Percentiles rank a stretch among this genome's conserved stretches.
phyloP scores from a whole-genome alignment of 345 rosid species.

The Psidium friedrichsthalianum region DNA sequence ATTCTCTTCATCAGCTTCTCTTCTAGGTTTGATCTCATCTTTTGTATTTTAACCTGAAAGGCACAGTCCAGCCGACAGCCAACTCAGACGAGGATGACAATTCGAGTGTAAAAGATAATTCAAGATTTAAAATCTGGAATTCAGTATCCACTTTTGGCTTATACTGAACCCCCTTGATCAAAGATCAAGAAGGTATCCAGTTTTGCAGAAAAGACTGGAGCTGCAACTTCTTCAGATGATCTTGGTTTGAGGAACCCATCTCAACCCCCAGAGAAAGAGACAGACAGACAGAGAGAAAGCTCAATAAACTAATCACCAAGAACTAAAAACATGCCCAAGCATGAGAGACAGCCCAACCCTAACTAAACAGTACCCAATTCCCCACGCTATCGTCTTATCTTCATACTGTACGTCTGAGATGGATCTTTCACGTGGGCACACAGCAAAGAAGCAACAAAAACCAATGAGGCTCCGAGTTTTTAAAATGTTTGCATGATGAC shows the following conservation, averaged over 20 bases:
- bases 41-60: conserved; percentile 73
- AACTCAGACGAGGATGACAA: neutral
- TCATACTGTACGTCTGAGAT: conserved; percentile 1
- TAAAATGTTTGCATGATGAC: conserved; percentile 23
- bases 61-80: neutral
- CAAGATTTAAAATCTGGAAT: neutral
- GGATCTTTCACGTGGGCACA: conserved; percentile 27
- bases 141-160: neutral
- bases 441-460: conserved; percentile 15
- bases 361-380: neutral
- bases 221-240: neutral
- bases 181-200: neutral
- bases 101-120: neutral
- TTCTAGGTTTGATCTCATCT: conserved; percentile 79
- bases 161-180: neutral
- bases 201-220: neutral
- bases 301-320: neutral
- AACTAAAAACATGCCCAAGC: neutral
- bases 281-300: neutral
- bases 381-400: conserved; percentile 2
- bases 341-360: neutral
- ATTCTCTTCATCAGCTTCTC: conserved; percentile 87
- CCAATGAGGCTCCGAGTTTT: conserved; percentile 2
- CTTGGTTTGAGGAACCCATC: neutral
- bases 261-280: neutral